Conservation (phyloP, 2,329 filamentous ascomycete genomes). For the Aspergillus sp. region DNA sequence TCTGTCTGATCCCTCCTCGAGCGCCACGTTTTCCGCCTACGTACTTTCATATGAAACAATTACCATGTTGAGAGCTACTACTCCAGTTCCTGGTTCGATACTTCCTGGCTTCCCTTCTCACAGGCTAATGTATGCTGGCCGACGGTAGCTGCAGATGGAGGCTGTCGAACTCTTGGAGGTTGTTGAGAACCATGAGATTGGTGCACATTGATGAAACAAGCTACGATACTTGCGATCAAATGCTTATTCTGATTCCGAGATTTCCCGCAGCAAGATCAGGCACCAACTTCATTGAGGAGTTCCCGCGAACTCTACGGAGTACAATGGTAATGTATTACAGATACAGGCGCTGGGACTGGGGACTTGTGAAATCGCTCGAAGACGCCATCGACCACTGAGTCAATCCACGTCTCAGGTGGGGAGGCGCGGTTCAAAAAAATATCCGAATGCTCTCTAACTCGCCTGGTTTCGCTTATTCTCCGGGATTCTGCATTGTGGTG, state of each 20-base stretch:
- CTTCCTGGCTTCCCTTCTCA: neutral
- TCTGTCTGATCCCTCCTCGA: neutral
- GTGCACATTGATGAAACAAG: slow-evolving; percentile 12
- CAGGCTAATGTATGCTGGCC: slow-evolving; percentile 1
- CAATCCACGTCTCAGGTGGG: neutral
- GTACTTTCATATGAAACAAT: neutral
- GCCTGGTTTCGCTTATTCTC: slow-evolving; percentile 18
- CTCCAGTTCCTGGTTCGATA: neutral
- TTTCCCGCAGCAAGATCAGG: slow-evolving; percentile 15
- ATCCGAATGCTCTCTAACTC: slow-evolving; percentile 10
- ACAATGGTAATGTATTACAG: neutral
- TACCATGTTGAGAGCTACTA: neutral
- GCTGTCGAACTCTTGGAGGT: slow-evolving; percentile 1
- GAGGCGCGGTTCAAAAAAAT: slow-evolving; percentile 7
- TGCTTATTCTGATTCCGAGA: slow-evolving; percentile 8
- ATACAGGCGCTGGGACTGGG: neutral
- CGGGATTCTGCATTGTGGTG: slow-evolving; percentile 12
- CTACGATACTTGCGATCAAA: slow-evolving; percentile 7
- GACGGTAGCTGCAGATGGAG: slow-evolving; percentile 10
- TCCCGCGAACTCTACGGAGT: neutral
- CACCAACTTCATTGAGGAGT: slow-evolving; percentile 16
- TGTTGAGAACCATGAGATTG: neutral
- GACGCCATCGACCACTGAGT: neutral
- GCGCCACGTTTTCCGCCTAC: slow-evolving; percentile 19
- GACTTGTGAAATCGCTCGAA: neutral